A percentile compares a stretch with the other conserved stretches of the same genome.
These are phyloP conservation scores for Candida gorgasii DNA, from an alignment of 805 yeast genomes.

Conservation along the genomic window DNA sequence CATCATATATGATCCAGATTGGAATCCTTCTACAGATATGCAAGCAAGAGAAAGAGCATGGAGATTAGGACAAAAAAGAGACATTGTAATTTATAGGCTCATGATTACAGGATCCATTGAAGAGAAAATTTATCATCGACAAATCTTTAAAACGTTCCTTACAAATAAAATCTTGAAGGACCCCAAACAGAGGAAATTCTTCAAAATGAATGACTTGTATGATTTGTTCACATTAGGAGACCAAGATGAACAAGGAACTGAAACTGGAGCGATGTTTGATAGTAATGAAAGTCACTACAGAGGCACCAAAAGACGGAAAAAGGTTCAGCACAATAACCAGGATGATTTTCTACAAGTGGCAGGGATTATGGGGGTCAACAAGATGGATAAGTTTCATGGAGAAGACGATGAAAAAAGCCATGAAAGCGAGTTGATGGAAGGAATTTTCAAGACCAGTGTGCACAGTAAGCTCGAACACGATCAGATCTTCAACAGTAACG, in stretches of 20 bases:
- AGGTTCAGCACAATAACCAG: conserved; percentile 36
- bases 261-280: conserved; percentile 22
- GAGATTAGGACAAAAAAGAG: conserved; percentile 93
- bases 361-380: conserved; percentile 68
- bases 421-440: conserved; percentile 71
- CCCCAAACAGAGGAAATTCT: conserved; percentile 91
- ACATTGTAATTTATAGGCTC: conserved; percentile 84
- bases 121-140: conserved; percentile 95
- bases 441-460: conserved; percentile 61
- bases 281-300: conserved; percentile 3
- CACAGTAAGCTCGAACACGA: conserved; percentile 81
- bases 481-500: conserved; percentile 55
- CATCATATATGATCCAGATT: conserved; percentile 93
- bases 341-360: conserved; percentile 73
- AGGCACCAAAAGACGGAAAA: conserved; percentile 7
- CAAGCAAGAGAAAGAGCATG: conserved; percentile 98
- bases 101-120: conserved; percentile 96
- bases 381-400: conserved; percentile 58
- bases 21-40: conserved; percentile 97
- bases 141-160: conserved; percentile 90
- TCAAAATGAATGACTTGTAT: conserved; percentile 88
- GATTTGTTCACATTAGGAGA: conserved; percentile 87
- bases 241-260: conserved; percentile 63
- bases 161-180: conserved; percentile 93
- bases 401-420: conserved; percentile 42